Percentiles rank a stretch among this genome's conserved stretches.
These are phyloP conservation scores for Suillus variegatus DNA, from an alignment of 768 basidiomycete species.

Conservation along the genomic window DNA sequence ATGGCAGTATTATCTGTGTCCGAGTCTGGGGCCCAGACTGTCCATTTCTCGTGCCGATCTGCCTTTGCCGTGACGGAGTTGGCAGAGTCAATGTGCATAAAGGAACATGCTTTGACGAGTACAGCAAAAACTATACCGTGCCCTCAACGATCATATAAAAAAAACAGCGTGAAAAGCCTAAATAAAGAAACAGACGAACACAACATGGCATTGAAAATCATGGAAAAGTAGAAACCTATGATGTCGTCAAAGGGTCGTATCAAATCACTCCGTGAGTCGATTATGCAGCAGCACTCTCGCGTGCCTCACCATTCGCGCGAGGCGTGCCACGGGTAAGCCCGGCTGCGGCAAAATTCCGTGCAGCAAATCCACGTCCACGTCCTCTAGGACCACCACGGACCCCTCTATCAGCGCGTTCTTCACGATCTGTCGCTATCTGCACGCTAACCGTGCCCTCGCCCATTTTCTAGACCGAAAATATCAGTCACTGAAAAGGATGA, in stretches of 20 bases:
- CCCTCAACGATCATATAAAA: constrained; percentile 7
- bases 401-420: constrained; percentile 35
- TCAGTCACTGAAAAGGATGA: constrained; percentile 13
- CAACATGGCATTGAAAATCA: constrained; percentile 1
- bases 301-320: constrained; percentile 31
- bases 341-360: constrained; percentile 67
- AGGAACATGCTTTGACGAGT: constrained; percentile 1
- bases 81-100: not conserved
- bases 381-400: constrained; percentile 56
- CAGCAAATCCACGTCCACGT: constrained; percentile 57
- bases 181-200: constrained; percentile 1
- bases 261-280: constrained; percentile 15
- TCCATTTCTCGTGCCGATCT: too few relatives aligned
- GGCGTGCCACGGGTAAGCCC: constrained; percentile 51
- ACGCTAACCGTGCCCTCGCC: constrained; percentile 68
- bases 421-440: constrained; percentile 67
- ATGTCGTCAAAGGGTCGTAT: constrained; percentile 21
- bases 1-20: too few relatives aligned
- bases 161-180: constrained; percentile 5
- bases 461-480: constrained; percentile 52
- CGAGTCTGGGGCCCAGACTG: too few relatives aligned
- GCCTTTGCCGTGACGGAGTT: too few relatives aligned
- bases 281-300: constrained; percentile 27
- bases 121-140: constrained; percentile 1
- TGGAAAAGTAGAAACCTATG: constrained; percentile 12